Evolutionary conservation across 306 rosid species (phyloP).

Genomic region (Ammopiptanthus mongolicus): DNA sequence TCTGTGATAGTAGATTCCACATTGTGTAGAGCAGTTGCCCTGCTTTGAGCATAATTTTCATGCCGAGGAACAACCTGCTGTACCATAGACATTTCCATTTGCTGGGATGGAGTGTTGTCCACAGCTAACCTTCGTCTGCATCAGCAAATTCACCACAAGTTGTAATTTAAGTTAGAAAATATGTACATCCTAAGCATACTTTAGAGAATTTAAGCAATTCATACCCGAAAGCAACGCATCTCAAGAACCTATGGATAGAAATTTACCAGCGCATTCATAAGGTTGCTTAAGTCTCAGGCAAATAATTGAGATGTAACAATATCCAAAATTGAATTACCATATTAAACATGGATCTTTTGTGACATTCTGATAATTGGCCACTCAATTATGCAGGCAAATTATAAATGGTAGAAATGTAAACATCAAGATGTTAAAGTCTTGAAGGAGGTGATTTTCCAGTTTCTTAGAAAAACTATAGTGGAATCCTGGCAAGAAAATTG

Average conservation of each 20-base stretch:
- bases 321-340: background rate
- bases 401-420: background rate
- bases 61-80: constrained; percentile 93
- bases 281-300: background rate
- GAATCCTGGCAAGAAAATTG: background rate
- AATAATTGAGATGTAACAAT: background rate
- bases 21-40: constrained; percentile 76
- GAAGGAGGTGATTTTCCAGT: background rate
- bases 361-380: constrained; percentile 9
- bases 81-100: constrained; percentile 92
- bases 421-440: background rate
- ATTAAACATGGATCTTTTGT: background rate
- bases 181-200: background rate
- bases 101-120: constrained; percentile 82
- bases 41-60: constrained; percentile 63
- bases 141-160: constrained; percentile 31
- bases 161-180: constrained; percentile 15
- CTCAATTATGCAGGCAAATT: background rate
- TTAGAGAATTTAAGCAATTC: background rate
- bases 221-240: background rate
- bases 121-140: constrained; percentile 84
- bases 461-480: background rate
- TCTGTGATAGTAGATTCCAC: constrained; percentile 96
- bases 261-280: background rate
- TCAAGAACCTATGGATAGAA: background rate